phyloP scores from a whole-genome alignment of 495 filamentous ascomycete genomes.

The Viridothelium virens region DNA sequence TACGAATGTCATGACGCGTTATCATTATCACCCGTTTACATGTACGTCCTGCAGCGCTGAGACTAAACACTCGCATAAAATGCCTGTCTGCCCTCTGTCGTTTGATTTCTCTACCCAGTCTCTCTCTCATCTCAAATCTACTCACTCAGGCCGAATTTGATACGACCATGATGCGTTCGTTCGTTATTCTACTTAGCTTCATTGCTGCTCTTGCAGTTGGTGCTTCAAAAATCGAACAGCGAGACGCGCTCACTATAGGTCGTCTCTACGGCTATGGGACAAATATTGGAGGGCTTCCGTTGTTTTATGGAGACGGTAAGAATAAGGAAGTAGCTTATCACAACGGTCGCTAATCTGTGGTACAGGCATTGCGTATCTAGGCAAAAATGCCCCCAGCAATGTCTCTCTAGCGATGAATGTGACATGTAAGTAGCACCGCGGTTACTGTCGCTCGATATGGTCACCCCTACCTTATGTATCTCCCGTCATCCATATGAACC shows the following conservation, averaged over 20 bases:
- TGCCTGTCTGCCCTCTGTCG: background rate
- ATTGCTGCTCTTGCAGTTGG: background rate
- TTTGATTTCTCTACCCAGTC: background rate
- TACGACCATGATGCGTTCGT: background rate
- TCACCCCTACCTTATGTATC: background rate
- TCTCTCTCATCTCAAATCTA: background rate
- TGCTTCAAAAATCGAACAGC: background rate
- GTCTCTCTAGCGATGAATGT: background rate
- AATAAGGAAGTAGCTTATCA: background rate
- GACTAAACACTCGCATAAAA: no score
- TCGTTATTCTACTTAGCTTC: background rate
- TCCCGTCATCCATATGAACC: no score
- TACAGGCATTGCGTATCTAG: background rate
- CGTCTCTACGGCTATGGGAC: background rate
- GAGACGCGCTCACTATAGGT: background rate
- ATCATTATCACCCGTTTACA: no score
- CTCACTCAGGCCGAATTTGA: no score
- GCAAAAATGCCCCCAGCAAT: background rate
- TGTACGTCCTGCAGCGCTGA: no score
- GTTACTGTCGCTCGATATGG: background rate
- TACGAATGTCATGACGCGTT: no score
- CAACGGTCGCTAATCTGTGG: background rate
- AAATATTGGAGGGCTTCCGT: background rate
- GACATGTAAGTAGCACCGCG: background rate
- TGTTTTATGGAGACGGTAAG: slow-evolving; percentile 6